Base-by-base conservation (phyloP, 257 asterid genomes). In the Ocimum tenuiflorum region DNA sequence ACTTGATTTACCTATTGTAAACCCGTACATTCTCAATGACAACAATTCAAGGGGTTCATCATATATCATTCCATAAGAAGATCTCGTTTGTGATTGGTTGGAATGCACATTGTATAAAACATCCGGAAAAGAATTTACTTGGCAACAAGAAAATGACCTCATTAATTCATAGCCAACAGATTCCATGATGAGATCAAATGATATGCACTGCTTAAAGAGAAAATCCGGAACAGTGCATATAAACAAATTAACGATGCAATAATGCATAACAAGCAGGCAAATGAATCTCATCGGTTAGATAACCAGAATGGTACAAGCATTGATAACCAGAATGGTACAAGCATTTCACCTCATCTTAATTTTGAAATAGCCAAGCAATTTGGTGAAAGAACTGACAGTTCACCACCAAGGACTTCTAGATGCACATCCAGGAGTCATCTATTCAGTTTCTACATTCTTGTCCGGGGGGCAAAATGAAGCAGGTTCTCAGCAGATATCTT, bases 401-500 rank as follows among this genome's bases (percentile, higher is more conserved):
- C 65, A 27, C 58, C 4, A 3, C 36, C 39, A 48, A 56, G 51
- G 20, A 38, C 8, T 54, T 20, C 39, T 63, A 17, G 68, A 68
- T 36, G 62, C 68, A 64, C 60, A 31, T 39, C 50, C 63, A 58
- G 41, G 67, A 57, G 35, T 60, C 73, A 27, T 47, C 69, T 9
- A 9, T 14, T 43, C 67, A 43, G 67, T 31, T 49, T 18, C 8
- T 15, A 53, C 7, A 43, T 45, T 36, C 51, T 29, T 22, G 65
- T 59, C 48, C 31, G 54, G 39, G 47, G n/a, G 65, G 61, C 43
- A 42, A 69, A 36, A 58, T 47, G 46, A 19, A 48, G 70, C 48
- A 55, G 60, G 54, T 68, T 45, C 46, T 55, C 55, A 45, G 50
- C 27, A 63, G 63, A 43, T 17, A 36, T 65, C 60, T 63, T 49